These are phyloP conservation scores for Xylariaceae sp. DNA, from an alignment of 2,329 filamentous ascomycete genomes.

Conservation along the genomic window DNA sequence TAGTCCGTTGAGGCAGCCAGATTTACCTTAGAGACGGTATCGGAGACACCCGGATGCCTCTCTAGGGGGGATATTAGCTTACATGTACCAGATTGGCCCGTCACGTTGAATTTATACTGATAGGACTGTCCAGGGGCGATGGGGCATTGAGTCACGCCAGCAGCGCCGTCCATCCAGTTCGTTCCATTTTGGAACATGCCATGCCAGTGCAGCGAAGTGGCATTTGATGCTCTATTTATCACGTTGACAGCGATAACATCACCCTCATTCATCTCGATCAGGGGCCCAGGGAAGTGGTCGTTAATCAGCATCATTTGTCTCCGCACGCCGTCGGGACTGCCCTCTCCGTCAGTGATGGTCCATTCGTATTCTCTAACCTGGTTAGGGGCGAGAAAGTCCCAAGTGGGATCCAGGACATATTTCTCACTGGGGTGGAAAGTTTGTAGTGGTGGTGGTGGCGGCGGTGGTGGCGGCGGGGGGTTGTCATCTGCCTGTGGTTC, in stretches of 20 bases:
- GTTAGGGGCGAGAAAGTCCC: slow-evolving; percentile 48
- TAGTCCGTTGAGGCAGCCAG: slow-evolving; percentile 10
- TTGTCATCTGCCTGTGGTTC: not conserved
- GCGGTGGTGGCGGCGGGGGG: not conserved
- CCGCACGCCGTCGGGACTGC: slow-evolving; percentile 56
- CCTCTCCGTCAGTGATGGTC: slow-evolving; percentile 51
- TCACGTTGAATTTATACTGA: slow-evolving; percentile 63
- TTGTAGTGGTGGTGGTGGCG: not conserved
- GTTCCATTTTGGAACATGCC: slow-evolving; percentile 73
- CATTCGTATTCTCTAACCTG: slow-evolving; percentile 54
- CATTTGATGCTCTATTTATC: slow-evolving; percentile 60
- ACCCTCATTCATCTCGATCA: slow-evolving; percentile 67
- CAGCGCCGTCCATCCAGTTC: slow-evolving; percentile 67
- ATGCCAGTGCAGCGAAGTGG: slow-evolving; percentile 68
- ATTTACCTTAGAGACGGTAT: not conserved
- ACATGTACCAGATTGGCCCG: slow-evolving; percentile 39
- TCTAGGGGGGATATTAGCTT: slow-evolving; percentile 15
- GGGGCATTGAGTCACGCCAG: slow-evolving; percentile 61
- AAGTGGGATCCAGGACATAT: slow-evolving; percentile 52
- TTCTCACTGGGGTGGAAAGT: slow-evolving; percentile 32
- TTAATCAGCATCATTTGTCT: slow-evolving; percentile 65
- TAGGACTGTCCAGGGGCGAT: slow-evolving; percentile 59
- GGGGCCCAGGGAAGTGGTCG: slow-evolving; percentile 65
- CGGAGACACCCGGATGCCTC: not conserved
- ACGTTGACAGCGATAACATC: slow-evolving; percentile 66